These are phyloP conservation scores for Acrodontium crateriforme DNA, from an alignment of 2,329 filamentous ascomycete species.

Conservation along the genomic window DNA sequence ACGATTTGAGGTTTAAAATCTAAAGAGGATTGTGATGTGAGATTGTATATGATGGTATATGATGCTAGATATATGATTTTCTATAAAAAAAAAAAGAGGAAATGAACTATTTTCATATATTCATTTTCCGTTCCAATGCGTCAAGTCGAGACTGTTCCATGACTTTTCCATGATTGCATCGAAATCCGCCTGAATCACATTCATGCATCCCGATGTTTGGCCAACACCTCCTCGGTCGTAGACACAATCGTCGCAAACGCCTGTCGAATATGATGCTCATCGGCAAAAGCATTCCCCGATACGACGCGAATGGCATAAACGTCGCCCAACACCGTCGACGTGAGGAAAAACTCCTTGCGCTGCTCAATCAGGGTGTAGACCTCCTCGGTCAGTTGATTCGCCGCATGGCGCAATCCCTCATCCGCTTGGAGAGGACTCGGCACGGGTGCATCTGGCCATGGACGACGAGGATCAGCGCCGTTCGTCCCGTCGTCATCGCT, in stretches of 20 bases:
- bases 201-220: conserved; percentile 1
- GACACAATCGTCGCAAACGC: conserved; percentile 63
- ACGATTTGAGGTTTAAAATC: no score
- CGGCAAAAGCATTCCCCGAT: conserved; percentile 53
- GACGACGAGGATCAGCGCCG: conserved; percentile 12
- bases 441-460: conserved; percentile 16
- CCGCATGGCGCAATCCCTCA: conserved; percentile 35
- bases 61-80: no score
- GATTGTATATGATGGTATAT: no score
- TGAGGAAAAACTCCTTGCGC: conserved; percentile 68
- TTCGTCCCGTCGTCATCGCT: conserved; percentile 1
- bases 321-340: conserved; percentile 58
- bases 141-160: no score
- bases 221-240: conserved; percentile 43
- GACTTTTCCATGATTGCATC: no score
- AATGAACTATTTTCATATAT: no score
- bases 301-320: conserved; percentile 71
- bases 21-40: no score
- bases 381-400: conserved; percentile 55
- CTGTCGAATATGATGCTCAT: conserved; percentile 57
- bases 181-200: no score
- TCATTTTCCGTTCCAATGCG: no score
- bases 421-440: conserved; percentile 17
- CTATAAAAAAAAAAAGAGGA: no score
- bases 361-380: conserved; percentile 65